phyloP scores from a whole-genome alignment of 2,329 filamentous ascomycete species.

The Dothideomycetidae sp. region DNA sequence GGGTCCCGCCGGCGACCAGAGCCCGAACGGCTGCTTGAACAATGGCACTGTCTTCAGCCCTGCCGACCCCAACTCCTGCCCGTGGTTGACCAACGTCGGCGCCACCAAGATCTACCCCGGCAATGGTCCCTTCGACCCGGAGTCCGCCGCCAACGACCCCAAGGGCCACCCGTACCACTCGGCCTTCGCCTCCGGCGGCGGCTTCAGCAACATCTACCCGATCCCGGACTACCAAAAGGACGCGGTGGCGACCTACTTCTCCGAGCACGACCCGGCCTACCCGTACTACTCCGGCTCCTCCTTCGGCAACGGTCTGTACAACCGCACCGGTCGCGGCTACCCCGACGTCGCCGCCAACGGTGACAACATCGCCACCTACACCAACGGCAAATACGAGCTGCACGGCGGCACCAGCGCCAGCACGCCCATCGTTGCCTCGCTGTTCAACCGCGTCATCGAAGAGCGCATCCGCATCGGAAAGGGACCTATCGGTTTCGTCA shows the following conservation, averaged over 20 bases:
- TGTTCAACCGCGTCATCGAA: slow-evolving; percentile 20
- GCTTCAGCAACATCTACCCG: slow-evolving; percentile 22
- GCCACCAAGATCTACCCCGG: slow-evolving; percentile 14
- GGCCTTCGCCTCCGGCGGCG: slow-evolving; percentile 30
- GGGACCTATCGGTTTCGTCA: slow-evolving; percentile 21
- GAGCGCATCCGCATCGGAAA: slow-evolving; percentile 16
- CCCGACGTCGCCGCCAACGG: slow-evolving; percentile 28
- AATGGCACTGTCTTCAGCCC: slow-evolving; percentile 17
- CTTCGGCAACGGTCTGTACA: slow-evolving; percentile 17
- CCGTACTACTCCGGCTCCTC: slow-evolving; percentile 16
- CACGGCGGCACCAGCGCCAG: slow-evolving; percentile 17
- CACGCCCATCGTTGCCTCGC: slow-evolving; percentile 17
- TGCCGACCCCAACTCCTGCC: slow-evolving; percentile 18
- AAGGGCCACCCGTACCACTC: too few species aligned
- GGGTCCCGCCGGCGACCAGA: slow-evolving; percentile 18
- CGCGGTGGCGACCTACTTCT: slow-evolving; percentile 26
- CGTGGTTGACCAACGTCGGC: slow-evolving; percentile 20
- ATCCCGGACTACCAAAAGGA: slow-evolving; percentile 24
- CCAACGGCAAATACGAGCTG: slow-evolving; percentile 22
- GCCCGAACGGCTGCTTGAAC: slow-evolving; percentile 17
- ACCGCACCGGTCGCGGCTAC: slow-evolving; percentile 18
- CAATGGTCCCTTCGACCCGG: slow-evolving; percentile 23
- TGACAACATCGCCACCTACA: slow-evolving; percentile 17
- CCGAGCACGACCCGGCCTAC: slow-evolving; percentile 16
- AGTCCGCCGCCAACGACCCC: slow-evolving; percentile 26